Evolutionary conservation across 78 protist species (phyloP), one percentile per base, ranked within the genome.

Genomic region (Polysphondylium violaceum): DNA sequence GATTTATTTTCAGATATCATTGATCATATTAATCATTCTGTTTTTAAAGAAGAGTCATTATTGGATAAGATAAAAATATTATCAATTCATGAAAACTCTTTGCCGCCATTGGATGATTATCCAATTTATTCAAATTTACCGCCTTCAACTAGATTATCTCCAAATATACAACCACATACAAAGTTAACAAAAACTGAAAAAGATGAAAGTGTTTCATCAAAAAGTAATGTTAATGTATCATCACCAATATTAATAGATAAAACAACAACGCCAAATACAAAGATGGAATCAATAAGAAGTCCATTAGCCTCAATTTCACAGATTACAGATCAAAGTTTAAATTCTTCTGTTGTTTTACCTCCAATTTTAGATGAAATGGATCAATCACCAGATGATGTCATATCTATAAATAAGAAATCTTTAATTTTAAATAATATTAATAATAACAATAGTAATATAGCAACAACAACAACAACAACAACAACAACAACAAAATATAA

Each of bases 1-100:
- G 40, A 76, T 44, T 27, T 76, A 25, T 76, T 76, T 36, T 40
- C 71, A 25, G 43, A 53, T 6, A 47, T 76, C n/a, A 41, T 76
- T 6, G 61, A 38, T 27, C 38, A 50, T 27, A 53, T 44, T 12
- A 31, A 44, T 56, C 47, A 72, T n/a, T 31, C 14, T n/a, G 36
- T 76, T 35, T 9, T 59, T 9, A 61, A 38, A 21, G 87, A 76
- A 61, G 6, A 29, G 35, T 41, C 63, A 36, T 29, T 56, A 23
- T 4, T 56, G 0, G 51, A 74, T n/a, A 38, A 41, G 38, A 55
- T 74, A 25, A 41, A 74, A 55, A 16, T 31, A 8, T 33, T 56
- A 56, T 38, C 83, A 2, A 29, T 55, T 25, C n/a, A 11, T 12
- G 50, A 74, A 25, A 53, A 59, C 7, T 35, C 23, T 6, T 40